Evolutionary conservation across 2,329 filamentous ascomycete genomes (phyloP), one percentile per base, ranked within the genome.

Genomic region (Chaetomiaceae sp.): DNA sequence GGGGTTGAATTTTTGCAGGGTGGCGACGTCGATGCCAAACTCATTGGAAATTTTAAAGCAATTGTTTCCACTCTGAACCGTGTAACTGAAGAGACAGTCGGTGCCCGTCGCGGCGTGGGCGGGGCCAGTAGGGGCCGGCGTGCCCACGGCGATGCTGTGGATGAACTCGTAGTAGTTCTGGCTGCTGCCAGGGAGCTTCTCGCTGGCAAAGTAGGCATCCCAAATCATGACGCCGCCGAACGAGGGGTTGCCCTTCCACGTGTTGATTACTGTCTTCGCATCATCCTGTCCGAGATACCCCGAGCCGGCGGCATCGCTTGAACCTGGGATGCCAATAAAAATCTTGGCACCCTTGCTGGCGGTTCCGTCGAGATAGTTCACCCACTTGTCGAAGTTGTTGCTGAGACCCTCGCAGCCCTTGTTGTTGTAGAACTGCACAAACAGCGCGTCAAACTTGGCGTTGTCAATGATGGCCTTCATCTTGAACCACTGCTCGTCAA

Each of bases 361-460:
- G 3, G 61, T 64, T 9, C 15, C 35, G 19, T 53, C 48, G 6
- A 68, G 60, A 48, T 60, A 62, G 2, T 20, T 10, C n/a, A 61
- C 58, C 67, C 67, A 70, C 1, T 46, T 39, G 26, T 62, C 53
- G 30, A 64, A 69, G 62, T 69, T 70, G 58, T 66, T 52, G 39
- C 60, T 61, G 38, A 57, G 42, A 15, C 64, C 65, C 18, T 65
- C 62, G 51, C 69, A 72, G 22, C 53, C 58, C 0, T 62, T 60
- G 56, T 73, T 74, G 59, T 73, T 73, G 62, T 73, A 73, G 58
- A 72, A 73, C 54, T 74, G 70, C 15, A 72, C 59, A 52, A 65
- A 72, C 7, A 74, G 55, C 38, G 62, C 61, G 50, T 73, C 69
- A 48, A 71, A 72, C 32, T 57, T 48, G 32, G 64, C 58, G 24